phyloP scores from a whole-genome alignment of 495 filamentous ascomycete genomes.

The Penicillium coffeae region DNA sequence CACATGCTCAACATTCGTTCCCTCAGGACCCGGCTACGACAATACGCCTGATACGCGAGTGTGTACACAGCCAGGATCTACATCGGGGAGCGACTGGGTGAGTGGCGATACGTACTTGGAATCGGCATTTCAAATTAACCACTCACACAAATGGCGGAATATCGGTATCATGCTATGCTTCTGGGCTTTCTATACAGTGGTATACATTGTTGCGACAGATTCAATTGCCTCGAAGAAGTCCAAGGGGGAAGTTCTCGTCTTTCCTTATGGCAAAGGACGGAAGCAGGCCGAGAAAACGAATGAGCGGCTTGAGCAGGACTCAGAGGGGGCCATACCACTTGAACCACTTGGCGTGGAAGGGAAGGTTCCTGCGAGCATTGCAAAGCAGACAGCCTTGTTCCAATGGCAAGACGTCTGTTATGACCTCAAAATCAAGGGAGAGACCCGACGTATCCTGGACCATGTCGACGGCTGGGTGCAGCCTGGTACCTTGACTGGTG shows the following conservation, averaged over 20 bases:
- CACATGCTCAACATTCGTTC: slow-evolving; percentile 49
- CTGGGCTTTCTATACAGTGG: background rate
- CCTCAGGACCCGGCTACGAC: background rate
- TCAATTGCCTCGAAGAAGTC: background rate
- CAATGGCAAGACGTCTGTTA: slow-evolving; percentile 74
- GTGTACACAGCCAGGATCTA: background rate
- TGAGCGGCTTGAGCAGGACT: background rate
- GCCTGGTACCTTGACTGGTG: slow-evolving; percentile 56
- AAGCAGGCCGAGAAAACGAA: background rate
- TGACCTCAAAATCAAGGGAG: slow-evolving; percentile 57
- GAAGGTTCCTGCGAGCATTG: background rate
- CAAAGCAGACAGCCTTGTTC: slow-evolving; percentile 52
- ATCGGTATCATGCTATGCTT: slow-evolving; percentile 6
- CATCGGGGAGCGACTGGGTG: slow-evolving; percentile 2
- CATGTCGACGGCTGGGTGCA: slow-evolving; percentile 62
- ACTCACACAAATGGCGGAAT: slow-evolving; percentile 10
- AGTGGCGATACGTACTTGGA: slow-evolving; percentile 10
- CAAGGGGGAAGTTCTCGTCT: background rate
- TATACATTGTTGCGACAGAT: slow-evolving; percentile 5
- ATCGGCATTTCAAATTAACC: background rate
- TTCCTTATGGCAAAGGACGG: slow-evolving; percentile 38
- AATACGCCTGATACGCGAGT: background rate
- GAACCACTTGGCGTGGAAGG: background rate
- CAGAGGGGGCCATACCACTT: background rate
- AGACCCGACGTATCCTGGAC: slow-evolving; percentile 55